Base-by-base conservation (phyloP, 257 asterid species). In the Mentha longifolia region DNA sequence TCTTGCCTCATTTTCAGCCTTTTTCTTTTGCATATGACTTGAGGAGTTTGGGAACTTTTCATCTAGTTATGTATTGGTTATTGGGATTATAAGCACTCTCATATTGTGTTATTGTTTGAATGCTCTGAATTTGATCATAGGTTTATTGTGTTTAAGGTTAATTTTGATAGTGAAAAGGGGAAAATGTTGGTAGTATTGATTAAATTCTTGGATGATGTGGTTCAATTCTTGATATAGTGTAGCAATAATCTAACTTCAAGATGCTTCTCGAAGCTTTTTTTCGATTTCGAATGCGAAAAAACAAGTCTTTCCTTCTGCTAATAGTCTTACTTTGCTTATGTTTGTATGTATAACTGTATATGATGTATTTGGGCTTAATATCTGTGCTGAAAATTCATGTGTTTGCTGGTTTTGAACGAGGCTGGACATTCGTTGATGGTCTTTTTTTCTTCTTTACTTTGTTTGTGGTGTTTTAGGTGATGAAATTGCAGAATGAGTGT, bases 381-480 rank as follows among this genome's bases (percentile, higher is more conserved):
- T 31, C 7, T 55, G 39, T 59, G 65, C 39, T 17, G 25, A 17
- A 25, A 52, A 3, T 12, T 59, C 33, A 54, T 39, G 19, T 55
- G 39, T 30, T 52, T 41, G 56, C 31, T 9, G 11, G 14, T 61
- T 41, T 41, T 9, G 10, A 22, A 10, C 49, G 15, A 67, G 56
- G n/a, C 5, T 25, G 70, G 28, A n/a, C 25, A 65, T 41, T 37
- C 45, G 15, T 37, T 20, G 45, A 33, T 9, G 17, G 22, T 52
- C 15, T 28, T 52, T 33, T 33, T 28, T 68, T 22, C 25, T 22
- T 22, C 2, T n/a, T 17, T 68, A 55, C 42, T 10, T 9, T 55
- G 22, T 7, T 61, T 51, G 2, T 63, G 49, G 66, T 31, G 66
- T 47, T 31, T 20, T 82, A 84, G 92, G 89, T 79, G 82, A 74